These are phyloP conservation scores for Daldinia sp. DNA, from an alignment of 2,329 filamentous ascomycete species.

Conservation along the genomic window DNA sequence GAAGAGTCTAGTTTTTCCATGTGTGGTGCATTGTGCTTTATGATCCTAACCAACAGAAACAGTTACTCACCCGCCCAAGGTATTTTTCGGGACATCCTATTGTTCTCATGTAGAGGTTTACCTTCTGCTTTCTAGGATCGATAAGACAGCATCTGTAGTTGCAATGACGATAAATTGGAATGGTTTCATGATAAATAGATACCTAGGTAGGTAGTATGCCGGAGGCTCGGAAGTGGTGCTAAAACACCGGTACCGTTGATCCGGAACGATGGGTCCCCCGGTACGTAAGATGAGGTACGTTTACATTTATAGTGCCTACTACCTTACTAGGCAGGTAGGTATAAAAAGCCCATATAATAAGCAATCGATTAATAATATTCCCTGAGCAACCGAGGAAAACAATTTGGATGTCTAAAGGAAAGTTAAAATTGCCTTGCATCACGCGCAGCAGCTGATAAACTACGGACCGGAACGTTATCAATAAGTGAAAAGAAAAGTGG, in stretches of 20 bases:
- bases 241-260: slow-evolving; percentile 24
- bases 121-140: slow-evolving; percentile 10
- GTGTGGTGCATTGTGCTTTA: background rate
- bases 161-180: background rate
- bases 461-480: slow-evolving; percentile 3
- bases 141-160: slow-evolving; percentile 4
- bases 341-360: slow-evolving; percentile 13
- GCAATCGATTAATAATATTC: background rate
- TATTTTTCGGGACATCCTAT: background rate
- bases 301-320: too few species aligned
- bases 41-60: background rate
- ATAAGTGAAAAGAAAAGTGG: slow-evolving; percentile 9
- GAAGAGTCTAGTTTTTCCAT: slow-evolving; percentile 1
- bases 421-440: background rate
- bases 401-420: background rate
- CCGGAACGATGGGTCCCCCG: slow-evolving; percentile 16
- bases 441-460: background rate
- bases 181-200: slow-evolving; percentile 3
- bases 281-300: background rate
- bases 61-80: too few species aligned
- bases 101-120: background rate
- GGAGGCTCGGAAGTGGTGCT: slow-evolving; percentile 12
- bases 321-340: too few species aligned
- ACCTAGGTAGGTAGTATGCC: too few species aligned
- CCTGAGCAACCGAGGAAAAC: background rate